Base-by-base conservation (phyloP, 2,329 filamentous ascomycete genomes). In the Alternaria metachromatica region DNA sequence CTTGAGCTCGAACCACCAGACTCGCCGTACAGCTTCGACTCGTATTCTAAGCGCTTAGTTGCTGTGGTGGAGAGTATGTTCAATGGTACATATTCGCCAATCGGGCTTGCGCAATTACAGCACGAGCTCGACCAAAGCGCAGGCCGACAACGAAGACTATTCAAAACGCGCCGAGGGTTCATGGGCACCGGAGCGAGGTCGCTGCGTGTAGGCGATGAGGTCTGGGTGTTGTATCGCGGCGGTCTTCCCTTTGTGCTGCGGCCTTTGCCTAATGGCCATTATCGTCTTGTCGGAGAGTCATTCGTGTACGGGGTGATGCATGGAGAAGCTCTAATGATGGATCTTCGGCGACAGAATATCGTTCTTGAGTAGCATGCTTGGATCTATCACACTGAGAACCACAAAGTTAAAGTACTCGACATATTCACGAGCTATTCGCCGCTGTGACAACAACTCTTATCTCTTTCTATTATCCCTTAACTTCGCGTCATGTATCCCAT, bases 281-380 rank as follows among this genome's bases (percentile, higher is more conserved):
- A 74, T 65, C 53, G 55, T 12, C 61, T 76, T 43, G 51, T 76
- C 15, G 68, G 73, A 7, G 73, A 75, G 48, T 67, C 71, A 3
- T 76, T 72, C 49, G 71, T 74, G 9, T 71, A 76, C 49, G 70
- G 70, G 10, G 57, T 73, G 4, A 73, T 74, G 69, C 68, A 73
- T 59, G 71, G 72, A 6, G 70, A 75, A 53, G 62, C 62, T 18
- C 46, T 65, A 20, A 45, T 33, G 8, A 46, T 70, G 64, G 54
- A 26, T 11, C 66, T 73, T 44, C 55, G 49, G 8, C 20, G 44
- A 6, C 61, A 54, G 4, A 54, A 68, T 7, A 68, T 72, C 30
- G 65, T 64, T 3, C 58, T 72, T 23, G 64, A 67, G 49, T 72
- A 56, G 13, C 13, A 55, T 6, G 0, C 25, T 55, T 44, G 21